Evolutionary conservation across 2,329 filamentous ascomycete genomes (phyloP).

Genomic region (Calonectria henricotiae): DNA sequence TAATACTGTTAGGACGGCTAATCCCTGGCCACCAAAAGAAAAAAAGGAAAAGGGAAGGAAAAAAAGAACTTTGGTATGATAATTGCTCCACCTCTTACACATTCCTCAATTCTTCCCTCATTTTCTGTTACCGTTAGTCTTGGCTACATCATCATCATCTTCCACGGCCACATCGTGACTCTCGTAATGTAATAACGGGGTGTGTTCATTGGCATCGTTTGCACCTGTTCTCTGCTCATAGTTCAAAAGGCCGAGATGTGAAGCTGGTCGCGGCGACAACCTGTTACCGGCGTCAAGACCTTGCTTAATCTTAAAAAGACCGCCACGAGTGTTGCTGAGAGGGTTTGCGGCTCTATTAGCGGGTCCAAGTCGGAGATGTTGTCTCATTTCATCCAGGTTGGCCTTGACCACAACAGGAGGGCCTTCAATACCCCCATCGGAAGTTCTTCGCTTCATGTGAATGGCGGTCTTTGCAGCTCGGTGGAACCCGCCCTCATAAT

Average conservation of each 20-base stretch:
- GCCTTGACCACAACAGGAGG: slow-evolving; percentile 71
- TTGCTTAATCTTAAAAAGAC: slow-evolving; percentile 79
- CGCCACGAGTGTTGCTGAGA: slow-evolving; percentile 71
- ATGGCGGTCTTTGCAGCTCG: slow-evolving; percentile 70
- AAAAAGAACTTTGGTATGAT: neutral
- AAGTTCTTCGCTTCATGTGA: slow-evolving; percentile 74
- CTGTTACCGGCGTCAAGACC: slow-evolving; percentile 52
- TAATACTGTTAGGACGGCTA: neutral
- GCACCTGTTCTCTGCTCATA: neutral
- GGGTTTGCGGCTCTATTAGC: slow-evolving; percentile 79
- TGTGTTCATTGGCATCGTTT: slow-evolving; percentile 50
- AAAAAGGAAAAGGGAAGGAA: too few species aligned
- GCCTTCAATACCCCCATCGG: slow-evolving; percentile 68
- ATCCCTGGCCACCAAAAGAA: neutral
- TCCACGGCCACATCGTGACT: slow-evolving; percentile 43
- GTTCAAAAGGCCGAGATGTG: slow-evolving; percentile 47
- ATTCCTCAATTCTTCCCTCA: slow-evolving; percentile 23
- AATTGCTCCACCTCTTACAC: neutral
- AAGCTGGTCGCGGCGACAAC: slow-evolving; percentile 46
- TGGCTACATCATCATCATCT: slow-evolving; percentile 33
- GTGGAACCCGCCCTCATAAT: slow-evolving; percentile 60
- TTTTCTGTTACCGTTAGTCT: slow-evolving; percentile 49
- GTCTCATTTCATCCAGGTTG: slow-evolving; percentile 75
- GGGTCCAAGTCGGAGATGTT: slow-evolving; percentile 77
- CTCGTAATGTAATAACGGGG: slow-evolving; percentile 52